Evolutionary conservation across 257 asterid species (phyloP), one percentile per base, ranked within the genome.

Genomic region (Solanum medicagineum): DNA sequence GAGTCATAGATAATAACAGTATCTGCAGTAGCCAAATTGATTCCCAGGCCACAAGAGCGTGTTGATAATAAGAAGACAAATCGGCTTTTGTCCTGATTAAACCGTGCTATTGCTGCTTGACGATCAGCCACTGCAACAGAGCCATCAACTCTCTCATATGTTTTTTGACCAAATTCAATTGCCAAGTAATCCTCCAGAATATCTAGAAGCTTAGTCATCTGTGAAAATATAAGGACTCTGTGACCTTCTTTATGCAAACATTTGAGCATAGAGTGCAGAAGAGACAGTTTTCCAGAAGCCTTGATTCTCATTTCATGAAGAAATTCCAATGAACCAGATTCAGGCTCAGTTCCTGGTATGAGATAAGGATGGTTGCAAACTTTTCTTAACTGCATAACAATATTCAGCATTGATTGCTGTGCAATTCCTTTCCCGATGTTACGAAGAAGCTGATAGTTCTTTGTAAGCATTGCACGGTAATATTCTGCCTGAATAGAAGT

Each of bases 341-440:
- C 99, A 81, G 99, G 99, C 88, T 95, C 98, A 36, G 99, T 97
- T 83, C 99, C 99, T 15, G 95, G 98, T 42, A 97, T 95, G 73
- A 97, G 98, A 91, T 97, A 97, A 80, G 99, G 99, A 90, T 97
- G 99, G 87, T 97, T 97, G 92, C 99, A 97, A 74, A 97, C 97
- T 89, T 97, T 97, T 88, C 98, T 90, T 63, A 97, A 88, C 92
- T 97, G 98, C 99, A 97, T 97, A 85, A 97, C 99, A 53, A 97
- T 97, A 86, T 97, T 97, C 86, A 95, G 93, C 99, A 95, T 94
- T 13, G 98, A 97, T 88, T 97, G 98, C 89, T 92, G 98, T 7
- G 95, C 95, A 86, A 88, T 95, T 68, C 98, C 98, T 90, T 95
- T 97, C 49, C 98, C 98, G 20, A 95, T 90, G 93, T 97, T 97